Percentiles rank a stretch among this genome's conserved stretches.
Conservation (phyloP, 495 filamentous ascomycete species). For the Friedmanniomyces simplex region DNA sequence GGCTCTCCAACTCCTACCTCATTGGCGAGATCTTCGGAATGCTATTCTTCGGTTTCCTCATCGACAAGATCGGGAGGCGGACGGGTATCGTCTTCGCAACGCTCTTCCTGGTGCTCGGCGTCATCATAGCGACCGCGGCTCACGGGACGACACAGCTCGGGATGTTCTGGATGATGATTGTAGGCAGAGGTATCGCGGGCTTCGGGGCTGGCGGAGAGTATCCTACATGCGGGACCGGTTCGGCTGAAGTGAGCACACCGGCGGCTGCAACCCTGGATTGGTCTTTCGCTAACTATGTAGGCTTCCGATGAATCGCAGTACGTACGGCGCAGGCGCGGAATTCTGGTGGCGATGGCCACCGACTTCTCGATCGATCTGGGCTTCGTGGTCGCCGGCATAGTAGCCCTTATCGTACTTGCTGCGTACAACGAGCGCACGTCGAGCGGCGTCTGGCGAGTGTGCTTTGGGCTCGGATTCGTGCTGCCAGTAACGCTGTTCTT, state of each 20-base stretch:
- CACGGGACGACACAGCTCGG: conserved; percentile 12
- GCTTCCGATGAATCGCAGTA: conserved; percentile 29
- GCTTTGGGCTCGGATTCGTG: conserved; percentile 29
- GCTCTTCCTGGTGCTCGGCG: conserved; percentile 23
- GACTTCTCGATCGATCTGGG: conserved; percentile 30
- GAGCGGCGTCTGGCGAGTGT: conserved; percentile 29
- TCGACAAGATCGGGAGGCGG: conserved; percentile 31
- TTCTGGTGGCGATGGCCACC: conserved; percentile 32
- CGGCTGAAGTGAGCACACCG: conserved; percentile 13
- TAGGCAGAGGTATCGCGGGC: conserved; percentile 16
- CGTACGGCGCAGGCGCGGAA: conserved; percentile 29
- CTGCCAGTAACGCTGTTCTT: conserved; percentile 32
- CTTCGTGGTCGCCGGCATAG: conserved; percentile 29
- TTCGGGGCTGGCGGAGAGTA: conserved; percentile 31
- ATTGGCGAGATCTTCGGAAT: conserved; percentile 32
- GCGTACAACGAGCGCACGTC: conserved; percentile 26
- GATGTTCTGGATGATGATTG: conserved; percentile 23
- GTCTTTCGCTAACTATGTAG: conserved; percentile 7
- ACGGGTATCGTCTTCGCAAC: conserved; percentile 32
- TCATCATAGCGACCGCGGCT: conserved; percentile 18
- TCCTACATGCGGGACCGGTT: conserved; percentile 29
- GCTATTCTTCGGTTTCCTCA: conserved; percentile 33
- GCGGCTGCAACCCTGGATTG: too few species aligned
- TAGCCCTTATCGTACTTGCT: conserved; percentile 26
- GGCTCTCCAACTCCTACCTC: conserved; percentile 16